Evolutionary conservation across 345 rosid genomes (phyloP).

Genomic region (Salix dunnii): DNA sequence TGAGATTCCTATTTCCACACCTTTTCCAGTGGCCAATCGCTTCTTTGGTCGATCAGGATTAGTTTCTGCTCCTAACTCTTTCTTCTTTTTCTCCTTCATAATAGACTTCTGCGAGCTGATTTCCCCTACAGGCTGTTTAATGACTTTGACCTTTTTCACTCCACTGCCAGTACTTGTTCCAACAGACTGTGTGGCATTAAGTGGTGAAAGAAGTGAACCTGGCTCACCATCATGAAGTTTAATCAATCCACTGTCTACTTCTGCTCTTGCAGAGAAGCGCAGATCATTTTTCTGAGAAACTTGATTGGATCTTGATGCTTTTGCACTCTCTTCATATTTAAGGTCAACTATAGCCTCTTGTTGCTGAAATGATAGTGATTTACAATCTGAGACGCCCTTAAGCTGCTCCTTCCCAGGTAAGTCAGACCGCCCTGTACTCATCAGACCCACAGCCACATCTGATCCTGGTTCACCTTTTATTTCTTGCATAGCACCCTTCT

Average conservation of each 20-base stretch:
- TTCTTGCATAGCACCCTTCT: conserved; percentile 20
- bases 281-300: conserved; percentile 35
- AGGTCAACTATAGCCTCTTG: conserved; percentile 32
- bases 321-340: conserved; percentile 36
- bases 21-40: conserved; percentile 42
- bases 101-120: conserved; percentile 36
- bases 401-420: conserved; percentile 22
- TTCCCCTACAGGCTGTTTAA: conserved; percentile 47
- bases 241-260: conserved; percentile 31
- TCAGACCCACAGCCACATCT: conserved; percentile 11
- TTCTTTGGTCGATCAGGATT: conserved; percentile 47
- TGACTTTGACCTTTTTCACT: conserved; percentile 51
- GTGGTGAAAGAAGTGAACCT: conserved; percentile 26
- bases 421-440: conserved; percentile 10
- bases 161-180: conserved; percentile 27
- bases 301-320: conserved; percentile 30
- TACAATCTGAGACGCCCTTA: conserved; percentile 16
- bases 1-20: conserved; percentile 21
- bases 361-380: conserved; percentile 17
- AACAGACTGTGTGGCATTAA: conserved; percentile 39
- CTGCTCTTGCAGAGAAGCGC: conserved; percentile 26
- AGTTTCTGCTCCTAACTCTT: conserved; percentile 34
- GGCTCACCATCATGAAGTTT: conserved; percentile 29
- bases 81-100: conserved; percentile 49
- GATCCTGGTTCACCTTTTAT: conserved; percentile 21